Conservation (phyloP, 208 protist species). For the Giardia duodenalis region DNA sequence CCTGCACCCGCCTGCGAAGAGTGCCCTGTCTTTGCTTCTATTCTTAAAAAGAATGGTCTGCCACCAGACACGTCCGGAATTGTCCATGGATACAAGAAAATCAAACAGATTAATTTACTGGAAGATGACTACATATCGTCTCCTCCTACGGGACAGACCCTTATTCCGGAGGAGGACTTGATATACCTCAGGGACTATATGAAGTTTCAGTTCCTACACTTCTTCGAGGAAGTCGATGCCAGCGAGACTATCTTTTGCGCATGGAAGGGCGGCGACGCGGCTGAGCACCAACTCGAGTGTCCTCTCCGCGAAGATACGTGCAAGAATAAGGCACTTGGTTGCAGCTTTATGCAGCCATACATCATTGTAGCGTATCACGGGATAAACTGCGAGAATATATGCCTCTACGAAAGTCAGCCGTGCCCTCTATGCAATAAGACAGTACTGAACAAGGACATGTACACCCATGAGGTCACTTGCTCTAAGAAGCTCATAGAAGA, state of each 20-base stretch:
- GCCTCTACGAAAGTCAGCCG: not conserved
- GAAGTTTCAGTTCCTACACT: not conserved
- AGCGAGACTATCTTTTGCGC: not conserved
- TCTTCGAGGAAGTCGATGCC: not conserved
- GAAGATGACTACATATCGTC: not conserved
- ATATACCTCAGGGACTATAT: not conserved
- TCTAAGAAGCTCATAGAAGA: not conserved
- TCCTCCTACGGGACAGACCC: not conserved
- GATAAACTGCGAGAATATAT: not conserved
- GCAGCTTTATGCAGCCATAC: not conserved
- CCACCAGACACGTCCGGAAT: not conserved
- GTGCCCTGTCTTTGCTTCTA: not conserved
- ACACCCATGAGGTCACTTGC: not conserved
- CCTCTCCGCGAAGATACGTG: not conserved
- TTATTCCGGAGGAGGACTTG: not conserved
- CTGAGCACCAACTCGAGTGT: not conserved
- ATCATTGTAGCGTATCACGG: not conserved
- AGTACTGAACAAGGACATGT: not conserved
- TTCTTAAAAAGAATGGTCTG: not conserved
- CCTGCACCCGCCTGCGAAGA: not conserved
- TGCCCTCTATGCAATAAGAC: not conserved
- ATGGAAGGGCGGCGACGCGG: not conserved
- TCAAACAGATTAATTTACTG: not conserved
- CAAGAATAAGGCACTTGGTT: not conserved
- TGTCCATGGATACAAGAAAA: not conserved